These are phyloP conservation scores for Leishmania mexicana DNA, from an alignment of 208 protist species.

Conservation along the genomic window DNA sequence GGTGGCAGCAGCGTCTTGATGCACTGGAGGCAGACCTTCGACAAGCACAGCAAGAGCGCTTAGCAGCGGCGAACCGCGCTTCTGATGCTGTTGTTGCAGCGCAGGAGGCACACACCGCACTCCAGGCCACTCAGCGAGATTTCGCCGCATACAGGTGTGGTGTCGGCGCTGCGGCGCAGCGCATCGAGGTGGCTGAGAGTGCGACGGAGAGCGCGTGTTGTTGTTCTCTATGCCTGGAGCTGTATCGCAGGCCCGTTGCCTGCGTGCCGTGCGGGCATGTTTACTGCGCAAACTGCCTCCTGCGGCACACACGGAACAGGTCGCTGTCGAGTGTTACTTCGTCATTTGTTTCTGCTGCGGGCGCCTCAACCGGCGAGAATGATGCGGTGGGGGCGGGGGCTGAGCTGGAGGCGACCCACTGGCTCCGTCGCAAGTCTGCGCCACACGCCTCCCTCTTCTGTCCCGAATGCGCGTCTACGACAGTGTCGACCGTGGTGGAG, in stretches of 20 bases:
- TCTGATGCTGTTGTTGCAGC: constrained; percentile 9
- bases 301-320: constrained; percentile 53
- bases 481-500: constrained; percentile 22
- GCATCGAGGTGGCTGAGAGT: constrained; percentile 73
- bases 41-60: neutral
- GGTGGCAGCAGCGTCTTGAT: neutral
- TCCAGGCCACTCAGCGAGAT: constrained; percentile 4
- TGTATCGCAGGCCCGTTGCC: constrained; percentile 54
- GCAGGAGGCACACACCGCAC: constrained; percentile 5
- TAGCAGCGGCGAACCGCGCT: neutral
- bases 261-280: constrained; percentile 91
- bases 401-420: constrained; percentile 20
- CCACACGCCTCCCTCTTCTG: constrained; percentile 30
- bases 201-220: constrained; percentile 77
- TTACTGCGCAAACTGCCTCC: constrained; percentile 71
- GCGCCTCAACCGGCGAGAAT: neutral
- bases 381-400: neutral
- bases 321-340: constrained; percentile 11
- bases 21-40: constrained; percentile 1
- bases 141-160: constrained; percentile 19
- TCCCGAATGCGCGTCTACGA: constrained; percentile 39
- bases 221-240: constrained; percentile 72
- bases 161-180: constrained; percentile 42
- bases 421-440: neutral
- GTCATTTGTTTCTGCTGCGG: neutral